These are phyloP conservation scores for Phytophthora meadii DNA, from an alignment of 352 stramenopile genomes.

Conservation along the genomic window DNA sequence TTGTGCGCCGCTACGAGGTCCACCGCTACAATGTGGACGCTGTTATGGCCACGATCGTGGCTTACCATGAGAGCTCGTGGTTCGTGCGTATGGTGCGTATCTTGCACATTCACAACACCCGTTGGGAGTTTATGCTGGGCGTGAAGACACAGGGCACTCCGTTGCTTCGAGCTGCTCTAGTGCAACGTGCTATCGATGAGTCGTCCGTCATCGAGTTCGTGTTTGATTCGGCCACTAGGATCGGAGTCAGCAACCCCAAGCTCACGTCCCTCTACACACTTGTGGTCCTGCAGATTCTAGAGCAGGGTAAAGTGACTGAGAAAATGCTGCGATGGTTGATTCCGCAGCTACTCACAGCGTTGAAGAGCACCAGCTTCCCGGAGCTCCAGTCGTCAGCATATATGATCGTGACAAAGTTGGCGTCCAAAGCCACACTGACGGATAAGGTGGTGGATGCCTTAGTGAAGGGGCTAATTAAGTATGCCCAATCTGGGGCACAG, in stretches of 20 bases:
- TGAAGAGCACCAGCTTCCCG: slow-evolving; percentile 71
- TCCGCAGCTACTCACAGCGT: slow-evolving; percentile 71
- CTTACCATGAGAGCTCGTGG: slow-evolving; percentile 87
- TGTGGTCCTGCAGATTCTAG: slow-evolving; percentile 82
- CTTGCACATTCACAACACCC: slow-evolving; percentile 78
- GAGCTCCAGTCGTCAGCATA: slow-evolving; percentile 86
- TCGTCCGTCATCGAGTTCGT: slow-evolving; percentile 81
- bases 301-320: slow-evolving; percentile 68
- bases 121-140: slow-evolving; percentile 84
- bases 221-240: slow-evolving; percentile 64
- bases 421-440: slow-evolving; percentile 79
- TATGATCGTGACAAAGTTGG: slow-evolving; percentile 87
- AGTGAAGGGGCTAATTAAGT: slow-evolving; percentile 81
- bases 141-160: slow-evolving; percentile 78
- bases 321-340: slow-evolving; percentile 81
- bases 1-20: slow-evolving; percentile 89
- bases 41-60: slow-evolving; percentile 82
- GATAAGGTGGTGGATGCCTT: slow-evolving; percentile 77
- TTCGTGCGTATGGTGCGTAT: slow-evolving; percentile 89
- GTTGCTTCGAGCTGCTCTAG: slow-evolving; percentile 69
- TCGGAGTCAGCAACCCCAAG: slow-evolving; percentile 74
- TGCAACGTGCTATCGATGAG: slow-evolving; percentile 80
- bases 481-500: slow-evolving; percentile 67
- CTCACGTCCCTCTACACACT: slow-evolving; percentile 89
- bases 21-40: slow-evolving; percentile 89